Evolutionary conservation across 2,329 filamentous ascomycete genomes (phyloP).

Genomic region (Microdochium nivale): DNA sequence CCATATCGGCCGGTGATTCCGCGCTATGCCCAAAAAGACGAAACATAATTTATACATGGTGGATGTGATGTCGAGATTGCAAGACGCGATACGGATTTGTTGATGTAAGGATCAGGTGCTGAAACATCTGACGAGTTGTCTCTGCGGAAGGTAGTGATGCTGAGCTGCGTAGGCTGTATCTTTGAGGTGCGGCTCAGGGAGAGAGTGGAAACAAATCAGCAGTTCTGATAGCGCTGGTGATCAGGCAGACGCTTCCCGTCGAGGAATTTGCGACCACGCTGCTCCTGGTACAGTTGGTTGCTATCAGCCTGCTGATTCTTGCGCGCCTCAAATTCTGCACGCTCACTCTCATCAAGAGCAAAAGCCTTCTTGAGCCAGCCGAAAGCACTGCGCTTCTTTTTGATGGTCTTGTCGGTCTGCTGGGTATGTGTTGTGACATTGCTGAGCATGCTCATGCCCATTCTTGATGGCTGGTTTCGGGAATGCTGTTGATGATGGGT

Average conservation of each 20-base stretch:
- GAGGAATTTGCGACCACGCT: conserved; percentile 42
- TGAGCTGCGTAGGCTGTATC: too few relatives aligned
- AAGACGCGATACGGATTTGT: too few relatives aligned
- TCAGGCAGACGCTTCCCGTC: conserved; percentile 38
- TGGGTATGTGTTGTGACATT: conserved; percentile 39
- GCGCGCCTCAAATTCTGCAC: conserved; percentile 48
- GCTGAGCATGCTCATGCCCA: conserved; percentile 51
- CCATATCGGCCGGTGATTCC: neutral
- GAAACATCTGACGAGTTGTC: neutral
- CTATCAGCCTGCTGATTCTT: conserved; percentile 24
- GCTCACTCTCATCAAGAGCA: conserved; percentile 55
- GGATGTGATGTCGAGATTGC: neutral
- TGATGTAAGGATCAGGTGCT: neutral
- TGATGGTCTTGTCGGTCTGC: conserved; percentile 34
- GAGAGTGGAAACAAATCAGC: neutral
- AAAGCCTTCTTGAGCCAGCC: conserved; percentile 64
- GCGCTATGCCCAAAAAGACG: neutral
- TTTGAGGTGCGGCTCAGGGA: too few relatives aligned
- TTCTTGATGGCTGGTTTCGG: conserved; percentile 42
- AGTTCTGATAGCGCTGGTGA: neutral
- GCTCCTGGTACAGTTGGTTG: conserved; percentile 30
- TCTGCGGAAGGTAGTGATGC: too few relatives aligned
- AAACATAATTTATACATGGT: neutral
- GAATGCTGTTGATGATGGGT: conserved; percentile 20
- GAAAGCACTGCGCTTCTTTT: conserved; percentile 61